These are phyloP conservation scores for Arabidopsis thaliana DNA, from an alignment of 345 rosid species.

Conservation along the genomic window DNA sequence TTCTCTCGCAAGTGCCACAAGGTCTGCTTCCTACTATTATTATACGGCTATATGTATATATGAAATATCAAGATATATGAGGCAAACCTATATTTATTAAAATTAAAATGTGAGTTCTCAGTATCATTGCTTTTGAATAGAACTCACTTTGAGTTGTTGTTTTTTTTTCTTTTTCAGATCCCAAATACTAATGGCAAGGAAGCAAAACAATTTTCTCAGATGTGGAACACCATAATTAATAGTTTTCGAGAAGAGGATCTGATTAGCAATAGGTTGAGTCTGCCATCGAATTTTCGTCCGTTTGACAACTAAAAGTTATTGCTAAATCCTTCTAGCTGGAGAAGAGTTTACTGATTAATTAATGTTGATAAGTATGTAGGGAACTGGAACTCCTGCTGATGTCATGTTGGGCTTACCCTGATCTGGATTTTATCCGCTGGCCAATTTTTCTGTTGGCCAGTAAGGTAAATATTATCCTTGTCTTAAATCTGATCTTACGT, in stretches of 20 bases:
- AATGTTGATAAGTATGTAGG: slow-evolving; percentile 37
- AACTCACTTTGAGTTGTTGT: too few relatives aligned
- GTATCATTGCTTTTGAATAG: too few relatives aligned
- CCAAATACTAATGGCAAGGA: slow-evolving; percentile 12
- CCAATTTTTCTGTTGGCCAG: slow-evolving; percentile 61
- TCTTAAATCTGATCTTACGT: too few relatives aligned
- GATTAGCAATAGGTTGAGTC: slow-evolving; percentile 50
- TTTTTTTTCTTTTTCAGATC: too few relatives aligned
- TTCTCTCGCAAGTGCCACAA: too few relatives aligned
- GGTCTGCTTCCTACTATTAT: too few relatives aligned
- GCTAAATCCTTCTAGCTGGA: not conserved
- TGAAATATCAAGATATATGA: too few relatives aligned
- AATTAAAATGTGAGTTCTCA: too few relatives aligned
- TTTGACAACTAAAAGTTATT: not conserved
- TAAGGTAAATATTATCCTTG: slow-evolving; percentile 43
- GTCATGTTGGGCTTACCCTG: slow-evolving; percentile 34
- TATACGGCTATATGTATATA: too few relatives aligned
- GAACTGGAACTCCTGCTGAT: slow-evolving; percentile 56
- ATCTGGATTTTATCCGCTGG: slow-evolving; percentile 47
- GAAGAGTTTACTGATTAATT: slow-evolving; percentile 3
- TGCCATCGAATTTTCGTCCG: not conserved
- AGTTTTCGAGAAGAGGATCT: slow-evolving; percentile 64
- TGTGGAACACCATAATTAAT: slow-evolving; percentile 60
- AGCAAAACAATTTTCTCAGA: slow-evolving; percentile 55
- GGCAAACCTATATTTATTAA: too few relatives aligned